A percentile compares a stretch with the other conserved stretches of the same genome.
Evolutionary conservation across 495 filamentous ascomycete genomes (phyloP).

Genomic region (Aspergillus nidulans): DNA sequence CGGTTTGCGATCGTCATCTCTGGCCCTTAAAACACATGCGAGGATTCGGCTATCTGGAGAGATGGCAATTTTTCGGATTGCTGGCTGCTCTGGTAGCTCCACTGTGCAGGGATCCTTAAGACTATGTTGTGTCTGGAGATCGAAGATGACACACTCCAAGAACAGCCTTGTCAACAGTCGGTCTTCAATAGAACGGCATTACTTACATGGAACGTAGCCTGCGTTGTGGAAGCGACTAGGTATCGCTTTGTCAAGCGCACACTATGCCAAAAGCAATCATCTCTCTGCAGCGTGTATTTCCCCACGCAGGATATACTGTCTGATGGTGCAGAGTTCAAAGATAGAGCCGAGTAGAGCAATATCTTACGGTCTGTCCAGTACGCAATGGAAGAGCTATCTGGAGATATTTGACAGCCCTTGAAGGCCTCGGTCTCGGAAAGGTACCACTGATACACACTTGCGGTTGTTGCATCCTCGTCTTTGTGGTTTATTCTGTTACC

Average conservation of each 20-base stretch:
- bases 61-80: background rate
- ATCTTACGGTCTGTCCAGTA: slow-evolving; percentile 6
- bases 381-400: background rate
- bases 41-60: background rate
- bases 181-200: too few species aligned
- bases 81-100: background rate
- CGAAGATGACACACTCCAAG: background rate
- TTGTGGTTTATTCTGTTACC: background rate
- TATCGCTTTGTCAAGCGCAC: background rate
- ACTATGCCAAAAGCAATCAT: background rate
- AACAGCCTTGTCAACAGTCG: too few species aligned
- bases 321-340: background rate
- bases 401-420: slow-evolving; percentile 2
- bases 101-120: background rate
- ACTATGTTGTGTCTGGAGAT: background rate
- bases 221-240: background rate
- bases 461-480: background rate
- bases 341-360: background rate
- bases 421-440: background rate
- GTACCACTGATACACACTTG: background rate
- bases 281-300: background rate
- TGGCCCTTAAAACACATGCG: background rate
- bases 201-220: background rate
- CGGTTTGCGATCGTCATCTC: background rate
- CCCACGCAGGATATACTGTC: background rate